These are phyloP conservation scores for Mitragyna speciosa DNA, from an alignment of 257 asterid genomes.

Conservation along the genomic window DNA sequence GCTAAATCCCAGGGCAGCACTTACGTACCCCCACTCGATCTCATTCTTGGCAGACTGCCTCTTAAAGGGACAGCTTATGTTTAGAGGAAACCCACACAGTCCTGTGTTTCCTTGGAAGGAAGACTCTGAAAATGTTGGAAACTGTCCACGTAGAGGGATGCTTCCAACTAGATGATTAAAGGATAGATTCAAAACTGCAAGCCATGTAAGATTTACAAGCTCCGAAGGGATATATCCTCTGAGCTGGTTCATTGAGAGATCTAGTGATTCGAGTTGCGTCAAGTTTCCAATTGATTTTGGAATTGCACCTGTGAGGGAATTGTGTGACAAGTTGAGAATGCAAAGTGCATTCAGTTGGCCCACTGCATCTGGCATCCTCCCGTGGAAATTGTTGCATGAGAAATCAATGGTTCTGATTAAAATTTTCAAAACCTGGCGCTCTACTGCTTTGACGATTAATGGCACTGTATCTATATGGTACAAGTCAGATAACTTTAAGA, in stretches of 20 bases:
- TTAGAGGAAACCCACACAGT: conserved; percentile 9
- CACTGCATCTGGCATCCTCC: conserved; percentile 43
- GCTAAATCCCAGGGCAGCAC: conserved; percentile 11
- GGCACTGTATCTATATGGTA: conserved; percentile 61
- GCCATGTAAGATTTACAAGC: conserved; percentile 46
- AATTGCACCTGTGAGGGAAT: conserved; percentile 47
- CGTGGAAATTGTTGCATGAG: conserved; percentile 48
- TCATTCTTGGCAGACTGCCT: neutral
- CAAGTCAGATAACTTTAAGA: conserved; percentile 18
- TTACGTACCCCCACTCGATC: conserved; percentile 1
- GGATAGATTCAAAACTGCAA: conserved; percentile 47
- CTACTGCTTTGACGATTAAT: conserved; percentile 54
- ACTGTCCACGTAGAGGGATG: conserved; percentile 47
- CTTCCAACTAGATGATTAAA: conserved; percentile 39
- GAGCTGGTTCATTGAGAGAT: conserved; percentile 49
- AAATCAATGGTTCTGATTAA: conserved; percentile 47
- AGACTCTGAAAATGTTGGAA: conserved; percentile 37
- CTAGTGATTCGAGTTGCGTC: conserved; percentile 50
- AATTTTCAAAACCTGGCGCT: conserved; percentile 57
- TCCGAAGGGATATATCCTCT: conserved; percentile 43
- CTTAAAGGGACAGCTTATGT: neutral
- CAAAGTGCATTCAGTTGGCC: conserved; percentile 54
- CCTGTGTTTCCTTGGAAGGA: conserved; percentile 40
- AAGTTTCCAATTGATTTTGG: conserved; percentile 55
- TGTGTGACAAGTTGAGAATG: conserved; percentile 55